These are phyloP conservation scores for Tulasnella sp. DNA, from an alignment of 768 basidiomycete species.

Conservation along the genomic window DNA sequence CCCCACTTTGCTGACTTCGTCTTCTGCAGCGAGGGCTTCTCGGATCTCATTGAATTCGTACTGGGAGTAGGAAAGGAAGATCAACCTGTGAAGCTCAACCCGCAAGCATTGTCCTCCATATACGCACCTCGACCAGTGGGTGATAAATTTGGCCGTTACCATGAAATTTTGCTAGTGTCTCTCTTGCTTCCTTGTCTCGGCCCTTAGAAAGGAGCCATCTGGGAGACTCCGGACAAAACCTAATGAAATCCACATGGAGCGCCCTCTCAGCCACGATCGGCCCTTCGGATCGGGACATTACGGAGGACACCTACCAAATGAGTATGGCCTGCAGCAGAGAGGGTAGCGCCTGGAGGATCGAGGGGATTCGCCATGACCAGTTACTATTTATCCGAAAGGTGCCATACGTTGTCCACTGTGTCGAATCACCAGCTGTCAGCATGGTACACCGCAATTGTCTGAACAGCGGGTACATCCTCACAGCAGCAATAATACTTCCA, in stretches of 20 bases:
- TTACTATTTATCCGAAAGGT: conserved; percentile 30
- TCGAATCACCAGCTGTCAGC: not conserved
- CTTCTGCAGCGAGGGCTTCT: conserved; percentile 54
- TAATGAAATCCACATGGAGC: no score
- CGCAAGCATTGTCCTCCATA: no score
- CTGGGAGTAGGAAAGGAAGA: conserved; percentile 3
- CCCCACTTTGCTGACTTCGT: conserved; percentile 39
- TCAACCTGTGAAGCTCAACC: no score
- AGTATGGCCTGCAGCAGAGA: conserved; percentile 46
- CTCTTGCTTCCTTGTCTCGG: conserved; percentile 44
- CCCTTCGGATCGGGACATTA: no score
- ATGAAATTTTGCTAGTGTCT: conserved; percentile 58
- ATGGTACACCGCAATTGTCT: not conserved
- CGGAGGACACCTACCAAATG: conserved; percentile 34
- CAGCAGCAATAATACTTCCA: conserved; percentile 43
- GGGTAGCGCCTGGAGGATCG: conserved; percentile 48
- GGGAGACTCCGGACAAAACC: conserved; percentile 60
- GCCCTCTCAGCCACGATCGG: no score
- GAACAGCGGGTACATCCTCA: not conserved
- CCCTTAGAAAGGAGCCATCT: conserved; percentile 51
- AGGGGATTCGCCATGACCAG: conserved; percentile 39
- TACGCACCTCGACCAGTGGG: conserved; percentile 44
- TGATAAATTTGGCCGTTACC: conserved; percentile 50
- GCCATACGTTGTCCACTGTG: conserved; percentile 36
- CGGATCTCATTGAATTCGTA: conserved; percentile 38